Evolutionary conservation across 1,284 basidiomycete genomes (phyloP).

Genomic region (Phenoliferia sp.): DNA sequence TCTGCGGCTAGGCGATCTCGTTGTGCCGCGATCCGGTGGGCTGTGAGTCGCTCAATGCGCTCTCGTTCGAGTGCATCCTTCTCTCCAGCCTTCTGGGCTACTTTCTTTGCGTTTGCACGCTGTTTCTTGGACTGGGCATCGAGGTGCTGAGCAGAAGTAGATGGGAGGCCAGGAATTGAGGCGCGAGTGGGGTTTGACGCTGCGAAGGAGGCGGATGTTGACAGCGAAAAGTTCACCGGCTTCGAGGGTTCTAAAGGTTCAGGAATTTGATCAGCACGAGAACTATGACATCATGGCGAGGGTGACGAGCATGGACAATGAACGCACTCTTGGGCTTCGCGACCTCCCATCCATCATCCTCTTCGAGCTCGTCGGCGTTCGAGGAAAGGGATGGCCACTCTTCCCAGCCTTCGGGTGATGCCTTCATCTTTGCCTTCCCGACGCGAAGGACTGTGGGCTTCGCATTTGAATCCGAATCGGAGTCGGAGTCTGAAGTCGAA

Average conservation of each 20-base stretch:
- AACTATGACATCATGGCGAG: no score
- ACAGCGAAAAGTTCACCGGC: neutral
- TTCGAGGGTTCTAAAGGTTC: neutral
- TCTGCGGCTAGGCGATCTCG: neutral
- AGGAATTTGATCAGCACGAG: neutral
- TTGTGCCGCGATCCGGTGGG: neutral
- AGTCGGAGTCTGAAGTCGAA: neutral
- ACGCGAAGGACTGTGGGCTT: neutral
- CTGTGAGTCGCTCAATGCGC: neutral
- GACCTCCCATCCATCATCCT: neutral
- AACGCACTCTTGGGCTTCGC: neutral
- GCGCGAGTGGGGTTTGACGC: neutral
- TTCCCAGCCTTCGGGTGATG: neutral
- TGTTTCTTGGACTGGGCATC: neutral
- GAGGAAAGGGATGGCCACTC: neutral
- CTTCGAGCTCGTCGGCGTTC: neutral
- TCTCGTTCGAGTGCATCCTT: neutral
- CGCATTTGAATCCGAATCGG: neutral
- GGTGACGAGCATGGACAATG: neutral
- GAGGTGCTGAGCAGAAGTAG: neutral
- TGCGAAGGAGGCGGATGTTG: neutral
- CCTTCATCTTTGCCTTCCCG: neutral
- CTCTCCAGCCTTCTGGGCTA: neutral
- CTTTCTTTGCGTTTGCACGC: neutral
- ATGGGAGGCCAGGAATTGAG: neutral